Evolutionary conservation across 306 rosid species (phyloP).

Genomic region (Begonia loranthoides): DNA sequence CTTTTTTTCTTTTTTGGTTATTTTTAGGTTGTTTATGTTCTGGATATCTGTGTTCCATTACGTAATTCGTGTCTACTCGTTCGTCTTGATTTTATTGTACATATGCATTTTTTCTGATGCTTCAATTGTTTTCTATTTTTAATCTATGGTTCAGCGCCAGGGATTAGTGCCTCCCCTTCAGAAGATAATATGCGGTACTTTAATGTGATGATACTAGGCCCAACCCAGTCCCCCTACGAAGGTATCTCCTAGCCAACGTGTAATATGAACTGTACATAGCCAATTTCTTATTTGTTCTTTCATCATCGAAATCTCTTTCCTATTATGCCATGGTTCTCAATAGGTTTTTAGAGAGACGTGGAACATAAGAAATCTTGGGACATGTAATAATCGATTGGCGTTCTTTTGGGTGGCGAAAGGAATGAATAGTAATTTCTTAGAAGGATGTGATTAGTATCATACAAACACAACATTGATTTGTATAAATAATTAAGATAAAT

Average conservation of each 20-base stretch:
- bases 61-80: background rate
- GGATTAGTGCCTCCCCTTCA: conserved; percentile 94
- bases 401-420: too few relatives aligned
- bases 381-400: too few relatives aligned
- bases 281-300: background rate
- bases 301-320: background rate
- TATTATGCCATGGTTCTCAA: background rate
- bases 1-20: background rate
- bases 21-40: background rate
- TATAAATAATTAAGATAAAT: too few relatives aligned
- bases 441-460: too few relatives aligned
- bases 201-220: conserved; percentile 98
- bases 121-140: conserved; percentile 9
- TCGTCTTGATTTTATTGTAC: background rate
- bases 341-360: background rate
- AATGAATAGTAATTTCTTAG: too few relatives aligned
- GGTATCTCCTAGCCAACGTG: conserved; percentile 22
- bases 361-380: background rate
- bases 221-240: conserved; percentile 95
- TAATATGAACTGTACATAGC: background rate
- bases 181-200: conserved; percentile 96
- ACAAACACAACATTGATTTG: too few relatives aligned
- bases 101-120: background rate
- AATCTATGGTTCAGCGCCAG: conserved; percentile 61
- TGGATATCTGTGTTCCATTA: background rate